Conservation (phyloP, 1,284 basidiomycete genomes). For the Malassezia brasiliensis region DNA sequence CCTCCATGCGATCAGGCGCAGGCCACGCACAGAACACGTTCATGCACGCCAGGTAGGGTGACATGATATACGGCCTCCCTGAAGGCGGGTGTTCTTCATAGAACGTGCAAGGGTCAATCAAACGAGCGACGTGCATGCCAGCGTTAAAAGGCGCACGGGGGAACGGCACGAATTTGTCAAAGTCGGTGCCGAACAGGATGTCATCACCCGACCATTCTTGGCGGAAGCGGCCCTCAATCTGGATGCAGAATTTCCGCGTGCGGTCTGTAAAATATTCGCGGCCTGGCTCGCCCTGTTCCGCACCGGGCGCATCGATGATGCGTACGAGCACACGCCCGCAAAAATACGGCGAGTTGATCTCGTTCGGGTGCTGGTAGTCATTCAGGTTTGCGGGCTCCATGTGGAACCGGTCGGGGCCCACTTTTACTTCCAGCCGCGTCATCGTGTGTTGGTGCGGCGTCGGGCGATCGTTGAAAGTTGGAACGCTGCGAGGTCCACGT, state of each 20-base stretch:
- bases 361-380: slow-evolving; percentile 44
- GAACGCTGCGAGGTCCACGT: too few species aligned
- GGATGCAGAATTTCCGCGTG: slow-evolving; percentile 49
- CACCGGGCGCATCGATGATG: slow-evolving; percentile 48
- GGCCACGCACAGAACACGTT: slow-evolving; percentile 50
- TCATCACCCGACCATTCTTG: slow-evolving; percentile 33
- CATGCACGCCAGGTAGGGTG: slow-evolving; percentile 50
- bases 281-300: slow-evolving; percentile 33
- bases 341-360: slow-evolving; percentile 50
- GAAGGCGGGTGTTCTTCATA: slow-evolving; percentile 46
- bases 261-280: slow-evolving; percentile 45
- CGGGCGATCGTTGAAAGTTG: too few species aligned
- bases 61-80: slow-evolving; percentile 51
- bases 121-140: slow-evolving; percentile 49
- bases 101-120: slow-evolving; percentile 48
- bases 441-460: slow-evolving; percentile 9
- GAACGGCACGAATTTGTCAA: slow-evolving; percentile 44
- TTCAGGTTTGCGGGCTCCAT: slow-evolving; percentile 48
- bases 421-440: slow-evolving; percentile 44
- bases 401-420: slow-evolving; percentile 48
- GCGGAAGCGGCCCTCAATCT: slow-evolving; percentile 51
- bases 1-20: slow-evolving; percentile 38
- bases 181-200: slow-evolving; percentile 41
- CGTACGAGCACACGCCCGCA: slow-evolving; percentile 50
- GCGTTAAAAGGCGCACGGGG: slow-evolving; percentile 48